Conservation (phyloP, 2,329 filamentous ascomycete genomes). For the Eutypella sp. region DNA sequence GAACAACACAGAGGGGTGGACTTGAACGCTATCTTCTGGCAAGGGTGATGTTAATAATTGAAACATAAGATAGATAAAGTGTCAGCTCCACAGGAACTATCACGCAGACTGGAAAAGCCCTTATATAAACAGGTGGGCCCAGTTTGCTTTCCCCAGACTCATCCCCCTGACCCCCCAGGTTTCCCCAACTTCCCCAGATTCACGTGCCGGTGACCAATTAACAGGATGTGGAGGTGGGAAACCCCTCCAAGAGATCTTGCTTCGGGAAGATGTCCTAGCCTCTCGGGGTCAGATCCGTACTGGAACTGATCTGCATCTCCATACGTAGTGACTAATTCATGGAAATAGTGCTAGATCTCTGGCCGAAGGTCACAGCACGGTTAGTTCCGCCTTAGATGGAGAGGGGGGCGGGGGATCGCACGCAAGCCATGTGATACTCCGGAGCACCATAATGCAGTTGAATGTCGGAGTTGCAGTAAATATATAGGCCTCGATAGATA, state of each 20-base stretch:
- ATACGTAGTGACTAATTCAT: not conserved
- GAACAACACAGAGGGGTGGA: not conserved
- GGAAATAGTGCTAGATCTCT: not conserved
- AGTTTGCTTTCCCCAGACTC: not conserved
- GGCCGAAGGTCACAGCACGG: too few species aligned
- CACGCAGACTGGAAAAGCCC: too few species aligned
- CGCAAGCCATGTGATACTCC: not conserved
- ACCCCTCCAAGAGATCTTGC: not conserved
- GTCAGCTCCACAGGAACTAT: too few species aligned
- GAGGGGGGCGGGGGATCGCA: not conserved
- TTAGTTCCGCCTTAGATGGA: too few species aligned
- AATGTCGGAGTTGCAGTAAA: too few species aligned
- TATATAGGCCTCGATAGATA: too few species aligned
- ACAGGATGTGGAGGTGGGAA: not conserved
- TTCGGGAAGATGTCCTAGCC: not conserved
- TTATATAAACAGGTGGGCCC: too few species aligned
- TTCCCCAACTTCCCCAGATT: slow-evolving; percentile 1
- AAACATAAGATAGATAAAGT: too few species aligned
- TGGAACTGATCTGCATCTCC: not conserved
- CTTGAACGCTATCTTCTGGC: too few species aligned
- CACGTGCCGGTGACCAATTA: not conserved
- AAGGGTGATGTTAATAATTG: too few species aligned
- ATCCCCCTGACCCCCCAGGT: not conserved
- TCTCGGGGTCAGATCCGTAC: not conserved
- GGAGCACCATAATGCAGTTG: not conserved